These are phyloP conservation scores for Erodium trifolium DNA, from an alignment of 441 rosid species.

Conservation along the genomic window DNA sequence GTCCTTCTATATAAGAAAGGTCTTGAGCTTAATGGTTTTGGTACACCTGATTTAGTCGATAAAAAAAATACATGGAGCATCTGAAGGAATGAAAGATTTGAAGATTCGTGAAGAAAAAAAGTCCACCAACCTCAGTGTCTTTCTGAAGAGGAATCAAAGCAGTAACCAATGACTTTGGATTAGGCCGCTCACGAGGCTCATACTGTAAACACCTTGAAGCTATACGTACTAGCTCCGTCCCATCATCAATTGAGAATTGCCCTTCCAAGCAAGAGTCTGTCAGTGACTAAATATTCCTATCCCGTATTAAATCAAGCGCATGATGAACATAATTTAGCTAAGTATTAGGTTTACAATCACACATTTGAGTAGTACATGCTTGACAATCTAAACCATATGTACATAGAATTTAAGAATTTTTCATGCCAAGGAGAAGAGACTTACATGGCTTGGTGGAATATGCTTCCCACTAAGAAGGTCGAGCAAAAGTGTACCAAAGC, in stretches of 20 bases:
- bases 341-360: too few relatives aligned
- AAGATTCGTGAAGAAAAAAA: background rate
- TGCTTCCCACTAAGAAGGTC: slow-evolving; percentile 35
- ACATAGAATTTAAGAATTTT: too few relatives aligned
- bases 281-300: slow-evolving; percentile 54
- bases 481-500: slow-evolving; percentile 67
- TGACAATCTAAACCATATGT: too few relatives aligned
- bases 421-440: background rate
- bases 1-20: too few relatives aligned
- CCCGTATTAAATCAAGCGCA: slow-evolving; percentile 66
- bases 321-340: slow-evolving; percentile 12
- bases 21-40: too few relatives aligned
- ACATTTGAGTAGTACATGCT: too few relatives aligned
- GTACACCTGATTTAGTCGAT: too few relatives aligned
- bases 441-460: slow-evolving; percentile 58
- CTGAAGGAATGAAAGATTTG: too few relatives aligned
- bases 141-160: slow-evolving; percentile 50
- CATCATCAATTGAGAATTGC: slow-evolving; percentile 57
- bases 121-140: slow-evolving; percentile 39
- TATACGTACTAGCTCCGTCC: slow-evolving; percentile 53
- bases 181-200: slow-evolving; percentile 73
- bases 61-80: too few relatives aligned
- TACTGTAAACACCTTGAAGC: slow-evolving; percentile 69
- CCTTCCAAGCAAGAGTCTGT: slow-evolving; percentile 65
- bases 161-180: slow-evolving; percentile 48